phyloP scores from a whole-genome alignment of 768 basidiomycete genomes.

The Wakefieldia striispora region DNA sequence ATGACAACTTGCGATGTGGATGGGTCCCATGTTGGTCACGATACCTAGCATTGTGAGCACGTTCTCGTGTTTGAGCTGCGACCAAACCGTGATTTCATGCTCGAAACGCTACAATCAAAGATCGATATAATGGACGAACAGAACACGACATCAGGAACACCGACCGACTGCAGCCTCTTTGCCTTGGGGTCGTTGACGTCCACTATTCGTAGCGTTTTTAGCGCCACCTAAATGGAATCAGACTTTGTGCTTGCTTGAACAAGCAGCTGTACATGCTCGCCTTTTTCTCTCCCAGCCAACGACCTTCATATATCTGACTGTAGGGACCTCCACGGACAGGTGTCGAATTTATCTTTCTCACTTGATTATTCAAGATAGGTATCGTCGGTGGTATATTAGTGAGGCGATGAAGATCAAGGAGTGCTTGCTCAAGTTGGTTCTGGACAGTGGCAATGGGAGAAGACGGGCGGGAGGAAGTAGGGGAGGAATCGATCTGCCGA shows the following conservation, averaged over 20 bases:
- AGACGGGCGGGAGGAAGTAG: constrained; percentile 17
- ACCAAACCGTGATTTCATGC: constrained; percentile 56
- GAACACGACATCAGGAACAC: neutral
- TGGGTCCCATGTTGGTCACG: constrained; percentile 50
- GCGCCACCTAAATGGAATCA: constrained; percentile 43
- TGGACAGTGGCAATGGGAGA: constrained; percentile 28
- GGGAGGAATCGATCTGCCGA: constrained; percentile 22
- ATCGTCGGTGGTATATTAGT: constrained; percentile 55
- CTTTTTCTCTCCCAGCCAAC: constrained; percentile 54
- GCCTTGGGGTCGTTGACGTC: constrained; percentile 43
- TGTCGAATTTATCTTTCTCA: constrained; percentile 34
- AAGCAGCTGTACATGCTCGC: constrained; percentile 23
- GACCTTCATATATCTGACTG: constrained; percentile 54
- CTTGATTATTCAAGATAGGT: constrained; percentile 52
- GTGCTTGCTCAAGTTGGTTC: constrained; percentile 43
- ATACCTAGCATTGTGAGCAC: constrained; percentile 51
- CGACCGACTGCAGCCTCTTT: constrained; percentile 37
- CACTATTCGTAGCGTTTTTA: constrained; percentile 52
- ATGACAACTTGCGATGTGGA: constrained; percentile 43
- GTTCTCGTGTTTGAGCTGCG: constrained; percentile 47
- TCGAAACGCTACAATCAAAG: constrained; percentile 45
- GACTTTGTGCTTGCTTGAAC: neutral
- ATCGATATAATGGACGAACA: neutral
- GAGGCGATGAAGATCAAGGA: constrained; percentile 45
- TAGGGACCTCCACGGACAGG: constrained; percentile 51